Base-by-base conservation (phyloP, 169 alveolate genomes). In the Eimeria nieschulzi region DNA sequence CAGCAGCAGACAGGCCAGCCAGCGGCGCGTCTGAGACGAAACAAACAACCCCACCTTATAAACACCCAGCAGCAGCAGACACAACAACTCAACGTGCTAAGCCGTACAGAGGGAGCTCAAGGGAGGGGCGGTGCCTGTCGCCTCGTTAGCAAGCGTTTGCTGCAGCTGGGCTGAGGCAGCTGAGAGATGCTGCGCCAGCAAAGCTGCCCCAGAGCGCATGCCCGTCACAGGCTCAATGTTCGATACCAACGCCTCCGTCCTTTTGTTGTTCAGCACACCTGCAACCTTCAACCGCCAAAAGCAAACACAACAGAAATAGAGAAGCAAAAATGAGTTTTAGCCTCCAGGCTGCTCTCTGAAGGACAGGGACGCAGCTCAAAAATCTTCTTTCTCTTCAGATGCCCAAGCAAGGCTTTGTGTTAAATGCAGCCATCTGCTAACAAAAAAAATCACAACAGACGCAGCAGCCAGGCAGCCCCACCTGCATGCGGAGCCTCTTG, bases 401-500 rank as follows among this genome's bases (percentile, higher is more conserved):
- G 46, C 46, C 46, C 46, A 33, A 33, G 46, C 46, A 3, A 33
- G n/a, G n/a, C n/a, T n/a, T n/a, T n/a, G 13, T 56, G 64, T 10
- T 9, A 59, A 59, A 59, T 59, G n/a, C 15, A 2, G 68, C 68
- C 68, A 15, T 5, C 15, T 59, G 68, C 68, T 19, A 17, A 56
- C 21, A 56, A n/a, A 17, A n/a, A 66, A 66, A 19, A 66, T 66
- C n/a, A 10, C n/a, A 56, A 56, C 15, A 56, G 9, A 56, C n/a
- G 15, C n/a, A 56, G 66, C 9, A 15, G 15, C 39, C 17, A 26
- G 19, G 56, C 12, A 17, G 70, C 64, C 92, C 2, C 70, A 87
- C 92, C 75, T 87, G 92, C 92, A 87, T 39, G 72, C 92, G 92
- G 39, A 87, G 87, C 70, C 72, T 59, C 19, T 75, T 78, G 61